These are phyloP conservation scores for Dissophora globulifera DNA, from an alignment of 192 early-diverging fungal genomes.

Conservation along the genomic window DNA sequence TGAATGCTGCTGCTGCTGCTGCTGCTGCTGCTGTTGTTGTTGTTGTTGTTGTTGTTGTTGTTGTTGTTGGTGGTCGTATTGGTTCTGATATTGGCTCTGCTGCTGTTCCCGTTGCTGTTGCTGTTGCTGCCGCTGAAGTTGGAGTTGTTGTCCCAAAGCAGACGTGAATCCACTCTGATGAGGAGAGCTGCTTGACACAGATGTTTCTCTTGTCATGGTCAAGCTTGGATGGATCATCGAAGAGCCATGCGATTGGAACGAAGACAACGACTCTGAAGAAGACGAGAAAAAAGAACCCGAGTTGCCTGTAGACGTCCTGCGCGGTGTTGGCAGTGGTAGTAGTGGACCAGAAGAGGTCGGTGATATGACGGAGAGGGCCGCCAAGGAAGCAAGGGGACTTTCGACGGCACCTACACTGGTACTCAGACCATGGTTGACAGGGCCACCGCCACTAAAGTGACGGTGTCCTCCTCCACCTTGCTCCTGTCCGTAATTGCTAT, in stretches of 20 bases:
- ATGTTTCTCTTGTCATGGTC: background rate
- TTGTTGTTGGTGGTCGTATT: too few species aligned
- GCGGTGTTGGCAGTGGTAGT: too few species aligned
- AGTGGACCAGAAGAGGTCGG: slow-evolving; percentile 5
- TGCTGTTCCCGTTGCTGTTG: slow-evolving; percentile 24
- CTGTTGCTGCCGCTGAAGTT: slow-evolving; percentile 11
- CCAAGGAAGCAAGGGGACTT: slow-evolving; percentile 21
- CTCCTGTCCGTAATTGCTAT: background rate
- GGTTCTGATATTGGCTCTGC: background rate
- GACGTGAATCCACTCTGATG: slow-evolving; percentile 7
- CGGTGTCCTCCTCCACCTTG: background rate
- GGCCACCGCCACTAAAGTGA: background rate
- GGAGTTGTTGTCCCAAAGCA: slow-evolving; percentile 25
- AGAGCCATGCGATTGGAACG: slow-evolving; percentile 13
- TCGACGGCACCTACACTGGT: slow-evolving; percentile 5
- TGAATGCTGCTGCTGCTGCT: slow-evolving; percentile 22
- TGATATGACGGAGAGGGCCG: slow-evolving; percentile 30
- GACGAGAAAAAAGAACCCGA: slow-evolving; percentile 1
- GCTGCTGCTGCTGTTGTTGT: background rate
- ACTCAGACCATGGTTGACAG: background rate
- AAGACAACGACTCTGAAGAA: slow-evolving; percentile 1
- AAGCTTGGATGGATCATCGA: slow-evolving; percentile 20
- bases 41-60: background rate
- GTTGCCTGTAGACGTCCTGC: background rate
- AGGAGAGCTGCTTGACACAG: background rate